Evolutionary conservation across 176 grass and related monocot genomes (phyloP).

Genomic region (Triticum monococcum): DNA sequence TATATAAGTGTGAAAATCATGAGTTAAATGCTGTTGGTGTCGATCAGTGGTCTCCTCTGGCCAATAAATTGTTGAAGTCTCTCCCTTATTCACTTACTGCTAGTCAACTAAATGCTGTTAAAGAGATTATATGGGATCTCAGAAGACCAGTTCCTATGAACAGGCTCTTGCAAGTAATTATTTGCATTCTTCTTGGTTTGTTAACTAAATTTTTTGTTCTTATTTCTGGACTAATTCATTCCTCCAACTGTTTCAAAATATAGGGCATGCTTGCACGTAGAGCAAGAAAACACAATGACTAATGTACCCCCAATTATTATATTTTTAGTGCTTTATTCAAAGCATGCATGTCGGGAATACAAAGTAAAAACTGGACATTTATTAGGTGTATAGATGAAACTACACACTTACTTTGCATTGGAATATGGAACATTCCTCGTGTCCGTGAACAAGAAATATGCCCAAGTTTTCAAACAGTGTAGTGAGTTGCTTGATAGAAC

Average conservation of each 20-base stretch:
- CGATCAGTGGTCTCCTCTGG: slow-evolving; percentile 68
- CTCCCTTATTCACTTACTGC: slow-evolving; percentile 84
- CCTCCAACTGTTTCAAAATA: not conserved
- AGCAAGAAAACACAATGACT: not conserved
- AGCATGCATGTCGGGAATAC: not conserved
- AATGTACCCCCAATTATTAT: not conserved
- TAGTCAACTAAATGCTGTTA: slow-evolving; percentile 85
- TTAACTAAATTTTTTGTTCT: slow-evolving; percentile 3
- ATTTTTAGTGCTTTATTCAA: not conserved
- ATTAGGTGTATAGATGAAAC: slow-evolving; percentile 6
- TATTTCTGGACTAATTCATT: slow-evolving; percentile 27
- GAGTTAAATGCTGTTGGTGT: slow-evolving; percentile 59
- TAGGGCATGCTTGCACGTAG: not conserved
- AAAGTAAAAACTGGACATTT: not conserved
- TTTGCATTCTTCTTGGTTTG: slow-evolving; percentile 33
- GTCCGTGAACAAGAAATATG: not conserved
- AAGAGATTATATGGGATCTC: slow-evolving; percentile 99
- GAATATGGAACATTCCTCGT: not conserved
- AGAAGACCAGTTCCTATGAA: slow-evolving; percentile 92
- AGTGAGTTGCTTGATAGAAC: slow-evolving; percentile 22
- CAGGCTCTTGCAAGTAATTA: slow-evolving; percentile 83
- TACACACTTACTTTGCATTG: not conserved
- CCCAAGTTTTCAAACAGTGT: slow-evolving; percentile 8
- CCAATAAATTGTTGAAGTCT: slow-evolving; percentile 61
- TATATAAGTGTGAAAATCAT: slow-evolving; percentile 73